These are phyloP conservation scores for Pelargonium cotyledonis DNA, from an alignment of 441 rosid genomes.

Conservation along the genomic window DNA sequence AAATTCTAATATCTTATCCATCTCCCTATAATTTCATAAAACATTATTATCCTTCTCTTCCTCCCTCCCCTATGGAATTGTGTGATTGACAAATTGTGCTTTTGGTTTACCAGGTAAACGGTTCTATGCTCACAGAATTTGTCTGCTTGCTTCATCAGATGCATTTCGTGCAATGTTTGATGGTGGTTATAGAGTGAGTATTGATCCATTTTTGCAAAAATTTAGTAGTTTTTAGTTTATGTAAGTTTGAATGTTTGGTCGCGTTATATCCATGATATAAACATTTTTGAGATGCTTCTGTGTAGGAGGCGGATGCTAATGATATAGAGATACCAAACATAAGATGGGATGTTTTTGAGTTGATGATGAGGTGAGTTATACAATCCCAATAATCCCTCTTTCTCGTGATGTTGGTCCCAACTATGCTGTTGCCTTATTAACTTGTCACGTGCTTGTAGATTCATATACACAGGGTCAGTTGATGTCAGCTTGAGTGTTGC, in stretches of 20 bases:
- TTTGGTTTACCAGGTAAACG: slow-evolving; percentile 34
- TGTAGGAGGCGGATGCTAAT: slow-evolving; percentile 54
- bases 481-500: slow-evolving; percentile 39
- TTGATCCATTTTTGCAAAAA: background rate
- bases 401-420: background rate
- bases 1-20: background rate
- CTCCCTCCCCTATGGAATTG: too few species aligned
- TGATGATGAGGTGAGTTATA: slow-evolving; percentile 52
- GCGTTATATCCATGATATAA: background rate
- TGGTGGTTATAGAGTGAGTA: slow-evolving; percentile 55
- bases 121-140: slow-evolving; percentile 64
- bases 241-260: too few species aligned
- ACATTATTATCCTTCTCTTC: background rate
- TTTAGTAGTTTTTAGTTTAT: too few species aligned
- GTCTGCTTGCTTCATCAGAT: slow-evolving; percentile 70
- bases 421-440: background rate
- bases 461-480: slow-evolving; percentile 54
- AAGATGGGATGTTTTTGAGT: slow-evolving; percentile 61
- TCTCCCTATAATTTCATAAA: background rate
- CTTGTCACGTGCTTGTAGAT: slow-evolving; percentile 29
- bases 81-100: background rate
- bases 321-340: slow-evolving; percentile 66
- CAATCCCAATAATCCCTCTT: background rate
- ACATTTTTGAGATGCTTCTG: slow-evolving; percentile 8
- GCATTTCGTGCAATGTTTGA: slow-evolving; percentile 74